These are phyloP conservation scores for Monosporascus sp. DNA, from an alignment of 2,329 filamentous ascomycete species.

Conservation along the genomic window DNA sequence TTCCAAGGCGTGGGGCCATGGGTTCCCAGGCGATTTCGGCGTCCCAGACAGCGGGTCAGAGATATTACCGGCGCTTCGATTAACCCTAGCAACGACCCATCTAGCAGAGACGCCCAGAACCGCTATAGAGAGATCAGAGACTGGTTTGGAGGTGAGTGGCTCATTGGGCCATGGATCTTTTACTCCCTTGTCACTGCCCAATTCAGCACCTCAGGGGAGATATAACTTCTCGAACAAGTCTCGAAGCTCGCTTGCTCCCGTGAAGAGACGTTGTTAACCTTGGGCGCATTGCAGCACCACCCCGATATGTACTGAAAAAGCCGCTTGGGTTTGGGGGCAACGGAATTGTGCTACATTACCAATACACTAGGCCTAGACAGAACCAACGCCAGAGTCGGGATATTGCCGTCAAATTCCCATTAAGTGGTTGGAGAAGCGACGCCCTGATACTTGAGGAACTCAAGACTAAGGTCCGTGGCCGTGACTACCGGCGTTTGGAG, in stretches of 20 bases:
- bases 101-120: not conserved
- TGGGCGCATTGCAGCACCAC: not conserved
- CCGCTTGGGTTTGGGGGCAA: conserved; percentile 1
- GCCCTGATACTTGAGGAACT: not conserved
- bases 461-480: conserved; percentile 1
- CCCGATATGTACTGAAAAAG: not conserved
- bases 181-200: not conserved
- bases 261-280: not conserved
- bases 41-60: not conserved
- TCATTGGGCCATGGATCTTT: no score
- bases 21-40: not conserved
- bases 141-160: not conserved
- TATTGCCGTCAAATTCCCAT: conserved; percentile 11
- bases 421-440: not conserved
- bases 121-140: not conserved
- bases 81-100: not conserved
- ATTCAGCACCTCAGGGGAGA: no score
- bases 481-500: not conserved
- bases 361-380: not conserved
- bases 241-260: not conserved
- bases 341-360: conserved; percentile 2
- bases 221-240: no score
- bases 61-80: not conserved
- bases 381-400: not conserved
- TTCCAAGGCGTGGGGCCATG: not conserved